Conservation (phyloP, 805 yeast species). For the Myxozyma sirexii region DNA sequence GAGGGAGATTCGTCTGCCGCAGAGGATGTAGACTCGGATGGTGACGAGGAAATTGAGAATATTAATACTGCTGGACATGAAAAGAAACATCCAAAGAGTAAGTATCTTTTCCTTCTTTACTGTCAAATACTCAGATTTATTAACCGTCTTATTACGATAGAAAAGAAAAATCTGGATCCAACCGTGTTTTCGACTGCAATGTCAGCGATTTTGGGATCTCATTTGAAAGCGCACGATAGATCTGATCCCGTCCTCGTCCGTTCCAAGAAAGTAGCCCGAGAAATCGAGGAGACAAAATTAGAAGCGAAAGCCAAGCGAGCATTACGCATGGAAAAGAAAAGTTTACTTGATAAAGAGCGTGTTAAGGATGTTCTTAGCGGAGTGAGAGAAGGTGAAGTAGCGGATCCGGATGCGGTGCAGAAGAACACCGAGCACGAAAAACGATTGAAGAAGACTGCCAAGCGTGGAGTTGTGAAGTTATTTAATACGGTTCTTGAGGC, state of each 20-base stretch:
- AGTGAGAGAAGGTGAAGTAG: conserved; percentile 40
- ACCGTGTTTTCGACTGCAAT: conserved; percentile 80
- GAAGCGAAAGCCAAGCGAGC: conserved; percentile 81
- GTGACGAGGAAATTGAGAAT: conserved; percentile 39
- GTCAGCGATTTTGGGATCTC: conserved; percentile 79
- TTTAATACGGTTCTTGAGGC: conserved; percentile 83
- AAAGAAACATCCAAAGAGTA: conserved; percentile 26
- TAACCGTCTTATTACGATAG: no score
- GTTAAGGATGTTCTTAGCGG: conserved; percentile 57
- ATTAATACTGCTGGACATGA: conserved; percentile 26
- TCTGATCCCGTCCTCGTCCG: conserved; percentile 89
- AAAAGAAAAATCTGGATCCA: conserved; percentile 67
- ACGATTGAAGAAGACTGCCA: conserved; percentile 75
- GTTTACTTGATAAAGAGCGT: conserved; percentile 65
- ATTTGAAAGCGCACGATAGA: conserved; percentile 84
- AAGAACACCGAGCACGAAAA: conserved; percentile 67
- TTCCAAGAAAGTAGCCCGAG: conserved; percentile 58
- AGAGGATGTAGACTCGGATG: conserved; percentile 41
- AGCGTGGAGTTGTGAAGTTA: conserved; percentile 76
- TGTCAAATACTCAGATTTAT: no score
- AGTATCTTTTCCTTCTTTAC: no score
- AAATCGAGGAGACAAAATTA: conserved; percentile 72
- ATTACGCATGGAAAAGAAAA: conserved; percentile 70
- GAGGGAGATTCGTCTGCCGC: conserved; percentile 32
- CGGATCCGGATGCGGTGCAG: conserved; percentile 60